Evolutionary conservation across 257 asterid species (phyloP), one percentile per base, ranked within the genome.

Genomic region (Solanum paucissectum): DNA sequence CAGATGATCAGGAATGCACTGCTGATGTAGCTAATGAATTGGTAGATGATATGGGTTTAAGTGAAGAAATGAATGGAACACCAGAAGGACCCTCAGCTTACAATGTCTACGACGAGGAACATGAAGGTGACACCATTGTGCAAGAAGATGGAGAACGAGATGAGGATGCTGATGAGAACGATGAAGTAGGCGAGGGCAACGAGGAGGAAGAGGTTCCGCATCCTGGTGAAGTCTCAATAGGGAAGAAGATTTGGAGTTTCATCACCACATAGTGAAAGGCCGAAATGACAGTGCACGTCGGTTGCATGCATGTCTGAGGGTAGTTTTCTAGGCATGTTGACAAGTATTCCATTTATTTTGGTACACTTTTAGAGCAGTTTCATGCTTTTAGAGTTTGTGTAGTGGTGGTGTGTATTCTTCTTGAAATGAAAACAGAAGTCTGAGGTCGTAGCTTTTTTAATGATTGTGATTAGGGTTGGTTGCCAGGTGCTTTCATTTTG

Each of bases 231-330:
- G 95, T n/a, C 74, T 97, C 99, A 49, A 88, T 97, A 4, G 98
- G 99, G 83, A 97, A 93, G 95, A 97, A 97, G 93, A 89, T 97
- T 33, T 96, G 99, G 99, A 97, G 91, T 75, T 96, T 97, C 88
- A 94, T 97, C 89, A 95, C 97, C 62, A 96, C 98, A 58, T 97
- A 89, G 91, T 66, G 81, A 74, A 18, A 27, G 66, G 40, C 9
- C 9, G 13, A 44, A 77, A 77, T n/a, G 64, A 42, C 84, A 7
- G 40, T 14, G 66, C 27, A 5, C 37, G 9, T 46, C 13, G 68
- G 66, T 46, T 81, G 68, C 85, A 81, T 81, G 68, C 85, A 81
- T 46, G 85, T 49, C 64, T 46, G 40, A 81, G 68, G 40, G 66
- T 16, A 44, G 25, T 81, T 81, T 46, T 81, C 85, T 46, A 46